Evolutionary conservation across 306 rosid species (phyloP), one percentile per base, ranked within the genome.

Genomic region (Castanea crenata): DNA sequence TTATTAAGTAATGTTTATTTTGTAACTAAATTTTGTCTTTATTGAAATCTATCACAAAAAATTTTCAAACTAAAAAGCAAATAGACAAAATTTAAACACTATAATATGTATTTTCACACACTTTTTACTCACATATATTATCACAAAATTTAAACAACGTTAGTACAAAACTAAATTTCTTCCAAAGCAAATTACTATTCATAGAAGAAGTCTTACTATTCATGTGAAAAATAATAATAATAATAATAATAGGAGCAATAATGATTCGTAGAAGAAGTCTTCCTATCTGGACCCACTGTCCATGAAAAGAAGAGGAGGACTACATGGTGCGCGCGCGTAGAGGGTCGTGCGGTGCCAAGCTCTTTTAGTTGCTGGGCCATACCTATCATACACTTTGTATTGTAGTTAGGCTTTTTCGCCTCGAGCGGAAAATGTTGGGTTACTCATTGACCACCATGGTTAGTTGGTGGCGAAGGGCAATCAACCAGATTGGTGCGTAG

Each of bases 281-380:
- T 32, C 81, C 82, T 57, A 71, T 55, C 10, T 32, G 88, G 55
- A 23, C 85, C 82, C 65, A 25, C 23, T 70, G 76, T 78, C 8
- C 21, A 55, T 25, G 56, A 34, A 81, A 85, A 75, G 78, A 81
- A 62, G 52, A 72, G 52, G 52, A 13, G 46, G 38, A 63, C 61
- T 44, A 18, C 29, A 55, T 41, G 11, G 74, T 15, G 3, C 5
- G 58, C n/a, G 67, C 51, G 11, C 74, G 16, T 9, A 38, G 44
- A 38, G 10, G 44, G 44, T 38, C 44, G 6, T 0, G 44, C 31
- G 1, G 5, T 6, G 68, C 68, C 14, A 0, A 11, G 3, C 4
- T 62, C 35, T 63, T 4, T 63, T 63, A 35, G 69, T 15, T 12
- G 69, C 41, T 57, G 63, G 63, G 63, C 46, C 46, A 38, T 38